Conservation (phyloP, 208 protist genomes). For the Leishmania amazonensis region DNA sequence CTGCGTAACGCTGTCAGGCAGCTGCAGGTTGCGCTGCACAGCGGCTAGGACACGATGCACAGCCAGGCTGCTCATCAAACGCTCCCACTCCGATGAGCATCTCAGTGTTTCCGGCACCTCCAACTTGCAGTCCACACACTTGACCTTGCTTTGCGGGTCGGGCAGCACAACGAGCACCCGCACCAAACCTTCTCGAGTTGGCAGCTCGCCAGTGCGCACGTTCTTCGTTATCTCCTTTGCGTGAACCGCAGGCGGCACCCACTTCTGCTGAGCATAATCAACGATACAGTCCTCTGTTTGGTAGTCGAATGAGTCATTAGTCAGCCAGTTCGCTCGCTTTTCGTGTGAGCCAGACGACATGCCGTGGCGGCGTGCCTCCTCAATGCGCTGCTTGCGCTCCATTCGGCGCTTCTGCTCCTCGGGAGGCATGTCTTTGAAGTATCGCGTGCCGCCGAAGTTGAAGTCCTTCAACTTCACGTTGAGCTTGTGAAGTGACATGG, state of each 20-base stretch:
- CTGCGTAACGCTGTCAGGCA: slow-evolving; percentile 7
- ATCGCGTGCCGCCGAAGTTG: slow-evolving; percentile 89
- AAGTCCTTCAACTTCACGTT: slow-evolving; percentile 94
- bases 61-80: slow-evolving; percentile 39
- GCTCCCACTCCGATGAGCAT: slow-evolving; percentile 29
- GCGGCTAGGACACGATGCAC: slow-evolving; percentile 24
- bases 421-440: slow-evolving; percentile 88
- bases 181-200: neutral
- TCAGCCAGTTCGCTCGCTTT: slow-evolving; percentile 50
- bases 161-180: slow-evolving; percentile 48
- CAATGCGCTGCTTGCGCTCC: slow-evolving; percentile 58
- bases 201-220: slow-evolving; percentile 7
- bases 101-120: neutral
- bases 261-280: slow-evolving; percentile 59
- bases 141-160: neutral
- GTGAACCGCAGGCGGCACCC: slow-evolving; percentile 52
- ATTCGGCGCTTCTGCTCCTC: slow-evolving; percentile 70
- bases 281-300: slow-evolving; percentile 75
- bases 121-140: neutral
- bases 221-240: slow-evolving; percentile 27
- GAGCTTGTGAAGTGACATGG: slow-evolving; percentile 83
- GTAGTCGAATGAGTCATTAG: slow-evolving; percentile 90
- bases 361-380: slow-evolving; percentile 58
- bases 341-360: neutral
- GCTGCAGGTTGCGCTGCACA: slow-evolving; percentile 16